Evolutionary conservation across 345 rosid genomes (phyloP), one percentile per base, ranked within the genome.

Genomic region (Nephelium lappaceum): DNA sequence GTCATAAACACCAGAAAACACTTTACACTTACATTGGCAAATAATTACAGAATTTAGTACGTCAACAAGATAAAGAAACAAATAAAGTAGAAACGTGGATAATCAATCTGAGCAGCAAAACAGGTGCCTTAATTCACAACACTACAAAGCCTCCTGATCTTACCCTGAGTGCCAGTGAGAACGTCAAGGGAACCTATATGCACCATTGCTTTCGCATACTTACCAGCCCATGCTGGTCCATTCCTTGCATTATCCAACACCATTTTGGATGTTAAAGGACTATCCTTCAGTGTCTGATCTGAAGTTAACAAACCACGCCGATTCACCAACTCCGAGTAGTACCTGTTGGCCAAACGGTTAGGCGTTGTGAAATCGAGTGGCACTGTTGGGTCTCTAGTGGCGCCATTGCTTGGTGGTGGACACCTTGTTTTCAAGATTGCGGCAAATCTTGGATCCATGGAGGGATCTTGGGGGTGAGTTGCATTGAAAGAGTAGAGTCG

Each of bases 101-200:
- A 41, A 41, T 41, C 36, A 41, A 41, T 41, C 43, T 41, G 8
- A 41, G 43, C 43, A 41, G 43, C 43, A 41, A 41, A 41, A 5
- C 43, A 41, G 27, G 25, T 38, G 23, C 4, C 36, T 71, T 38
- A 64, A 71, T 81, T 79, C 16, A 83, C 89, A 36, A 65, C 64
- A 24, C 82, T 72, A 77, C 90, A 87, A 36, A 23, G 11, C 78
- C 73, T 85, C 82, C 87, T 79, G 75, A 85, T 81, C 74, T 87
- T 87, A 24, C 90, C 88, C 64, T 71, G 16, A 0, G 71, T 21
- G 0, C 88, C 86, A 1, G 80, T 85, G 14, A 81, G 79, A 8
- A 85, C 88, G 2, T 75, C 90, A 19, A 85, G 39, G 11, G 79
- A 79, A 15, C 90, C 88, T 86, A 87, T 81, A 36, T 53, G 82